A percentile compares a stretch with the other conserved stretches of the same genome.
Conservation (phyloP, 2,329 filamentous ascomycete species). For the Akanthomyces muscarius region DNA sequence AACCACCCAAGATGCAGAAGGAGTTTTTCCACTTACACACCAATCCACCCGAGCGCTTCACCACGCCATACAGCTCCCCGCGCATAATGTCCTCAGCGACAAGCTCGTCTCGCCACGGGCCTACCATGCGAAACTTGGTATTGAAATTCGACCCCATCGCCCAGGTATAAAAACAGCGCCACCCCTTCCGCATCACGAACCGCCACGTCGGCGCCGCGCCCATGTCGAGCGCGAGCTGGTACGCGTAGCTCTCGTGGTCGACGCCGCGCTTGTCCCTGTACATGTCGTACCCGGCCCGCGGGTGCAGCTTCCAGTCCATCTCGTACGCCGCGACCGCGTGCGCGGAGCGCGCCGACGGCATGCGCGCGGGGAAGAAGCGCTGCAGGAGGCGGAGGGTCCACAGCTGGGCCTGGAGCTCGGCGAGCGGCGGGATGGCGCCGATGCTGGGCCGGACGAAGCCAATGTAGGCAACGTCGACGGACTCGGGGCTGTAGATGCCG, state of each 20-base stretch:
- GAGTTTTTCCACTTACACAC: conserved; percentile 32
- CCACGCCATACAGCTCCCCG: conserved; percentile 38
- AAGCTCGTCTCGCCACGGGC: conserved; percentile 39
- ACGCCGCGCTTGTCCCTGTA: conserved; percentile 38
- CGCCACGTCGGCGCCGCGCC: conserved; percentile 37
- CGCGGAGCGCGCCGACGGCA: conserved; percentile 16
- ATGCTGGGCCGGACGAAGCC: conserved; percentile 45
- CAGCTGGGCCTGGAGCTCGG: conserved; percentile 46
- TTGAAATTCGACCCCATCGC: conserved; percentile 48
- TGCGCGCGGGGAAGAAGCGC: conserved; percentile 23
- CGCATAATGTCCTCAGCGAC: conserved; percentile 36
- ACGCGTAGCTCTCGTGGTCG: conserved; percentile 47
- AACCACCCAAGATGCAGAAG: not conserved
- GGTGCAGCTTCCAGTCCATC: conserved; percentile 38
- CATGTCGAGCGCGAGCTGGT: conserved; percentile 47
- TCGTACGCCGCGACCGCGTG: conserved; percentile 33
- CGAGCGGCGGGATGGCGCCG: conserved; percentile 45
- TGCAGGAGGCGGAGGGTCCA: conserved; percentile 42
- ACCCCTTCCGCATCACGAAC: conserved; percentile 33
- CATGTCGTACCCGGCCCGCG: conserved; percentile 31
- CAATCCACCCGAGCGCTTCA: conserved; percentile 33
- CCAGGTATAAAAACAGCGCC: conserved; percentile 40
- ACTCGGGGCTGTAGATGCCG: conserved; percentile 44
- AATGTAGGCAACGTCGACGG: conserved; percentile 41
- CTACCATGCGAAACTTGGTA: conserved; percentile 44